Percentiles rank a stretch among this genome's conserved stretches.
Conservation (phyloP, 495 filamentous ascomycete genomes). For the Xylaria acuta region DNA sequence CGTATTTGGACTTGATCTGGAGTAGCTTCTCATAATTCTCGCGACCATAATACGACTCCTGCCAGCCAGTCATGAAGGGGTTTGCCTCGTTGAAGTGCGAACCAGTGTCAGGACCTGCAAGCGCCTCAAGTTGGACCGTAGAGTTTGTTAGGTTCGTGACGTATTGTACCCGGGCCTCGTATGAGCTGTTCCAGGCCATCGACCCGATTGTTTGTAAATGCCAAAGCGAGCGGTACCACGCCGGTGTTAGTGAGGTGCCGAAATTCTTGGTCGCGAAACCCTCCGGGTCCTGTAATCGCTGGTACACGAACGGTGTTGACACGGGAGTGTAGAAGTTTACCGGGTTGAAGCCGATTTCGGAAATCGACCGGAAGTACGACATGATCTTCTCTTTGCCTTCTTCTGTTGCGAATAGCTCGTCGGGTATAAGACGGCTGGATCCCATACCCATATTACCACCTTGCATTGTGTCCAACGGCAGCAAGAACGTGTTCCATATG, state of each 20-base stretch:
- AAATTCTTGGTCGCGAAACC: constrained; percentile 22
- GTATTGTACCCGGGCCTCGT: constrained; percentile 42
- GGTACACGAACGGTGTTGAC: constrained; percentile 32
- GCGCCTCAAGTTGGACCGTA: constrained; percentile 50
- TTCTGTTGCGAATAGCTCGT: constrained; percentile 31
- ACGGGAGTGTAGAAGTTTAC: constrained; percentile 35
- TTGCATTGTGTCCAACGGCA: constrained; percentile 21
- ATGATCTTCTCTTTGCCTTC: constrained; percentile 33
- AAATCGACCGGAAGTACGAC: constrained; percentile 29
- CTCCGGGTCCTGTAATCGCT: constrained; percentile 18
- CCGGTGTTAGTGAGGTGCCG: constrained; percentile 20
- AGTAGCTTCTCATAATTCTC: constrained; percentile 50
- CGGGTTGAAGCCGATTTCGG: constrained; percentile 33
- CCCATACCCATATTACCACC: constrained; percentile 12
- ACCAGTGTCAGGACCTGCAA: constrained; percentile 52
- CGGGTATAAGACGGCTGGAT: constrained; percentile 44
- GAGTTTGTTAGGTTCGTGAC: constrained; percentile 49
- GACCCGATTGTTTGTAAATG: constrained; percentile 44
- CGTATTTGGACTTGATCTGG: constrained; percentile 53
- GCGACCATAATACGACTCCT: constrained; percentile 55
- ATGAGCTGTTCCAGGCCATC: constrained; percentile 47
- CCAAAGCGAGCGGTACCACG: constrained; percentile 40
- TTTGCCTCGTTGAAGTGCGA: constrained; percentile 59
- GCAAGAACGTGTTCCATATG: constrained; percentile 21
- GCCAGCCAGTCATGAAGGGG: constrained; percentile 51